Evolutionary conservation across 1,139 yeast species (phyloP).

Genomic region (Blastobotrys illinoisensis): DNA sequence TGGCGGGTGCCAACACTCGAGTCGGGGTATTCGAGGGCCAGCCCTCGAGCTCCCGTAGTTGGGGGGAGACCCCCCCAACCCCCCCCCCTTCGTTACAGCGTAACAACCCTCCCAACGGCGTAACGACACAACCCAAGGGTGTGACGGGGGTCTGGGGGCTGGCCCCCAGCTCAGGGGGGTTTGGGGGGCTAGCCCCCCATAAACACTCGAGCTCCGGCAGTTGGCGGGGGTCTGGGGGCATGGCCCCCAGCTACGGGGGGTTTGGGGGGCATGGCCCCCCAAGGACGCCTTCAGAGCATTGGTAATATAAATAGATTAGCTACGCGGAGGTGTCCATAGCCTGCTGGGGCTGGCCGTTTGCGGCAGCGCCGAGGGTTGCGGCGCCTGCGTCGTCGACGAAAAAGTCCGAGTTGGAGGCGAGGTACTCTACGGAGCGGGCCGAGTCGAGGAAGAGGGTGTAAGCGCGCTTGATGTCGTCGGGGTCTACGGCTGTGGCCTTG

Average conservation of each 20-base stretch:
- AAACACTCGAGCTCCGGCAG: too few relatives aligned
- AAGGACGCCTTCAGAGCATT: too few relatives aligned
- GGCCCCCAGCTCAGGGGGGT: too few relatives aligned
- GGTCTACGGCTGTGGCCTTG: slow-evolving; percentile 63
- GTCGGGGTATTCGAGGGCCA: background rate
- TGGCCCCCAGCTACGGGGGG: background rate
- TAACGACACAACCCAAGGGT: too few relatives aligned
- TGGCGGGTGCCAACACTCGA: too few relatives aligned
- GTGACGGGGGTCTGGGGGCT: too few relatives aligned
- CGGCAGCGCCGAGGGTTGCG: slow-evolving; percentile 16
- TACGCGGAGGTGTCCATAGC: slow-evolving; percentile 7
- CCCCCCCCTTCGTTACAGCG: too few relatives aligned
- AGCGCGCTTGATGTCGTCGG: slow-evolving; percentile 81
- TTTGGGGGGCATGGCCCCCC: too few relatives aligned
- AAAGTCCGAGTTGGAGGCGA: slow-evolving; percentile 24
- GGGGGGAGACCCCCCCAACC: background rate
- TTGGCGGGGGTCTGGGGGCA: background rate
- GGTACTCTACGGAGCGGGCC: slow-evolving; percentile 62
- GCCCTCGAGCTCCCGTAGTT: background rate
- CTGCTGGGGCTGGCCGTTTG: slow-evolving; percentile 1
- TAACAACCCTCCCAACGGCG: too few relatives aligned
- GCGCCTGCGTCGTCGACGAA: slow-evolving; percentile 25
- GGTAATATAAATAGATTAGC: background rate
- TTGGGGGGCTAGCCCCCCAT: too few relatives aligned
- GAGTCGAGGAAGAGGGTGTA: slow-evolving; percentile 85